Evolutionary conservation across 495 filamentous ascomycete species (phyloP).

Genomic region (Penicillium nucicola): DNA sequence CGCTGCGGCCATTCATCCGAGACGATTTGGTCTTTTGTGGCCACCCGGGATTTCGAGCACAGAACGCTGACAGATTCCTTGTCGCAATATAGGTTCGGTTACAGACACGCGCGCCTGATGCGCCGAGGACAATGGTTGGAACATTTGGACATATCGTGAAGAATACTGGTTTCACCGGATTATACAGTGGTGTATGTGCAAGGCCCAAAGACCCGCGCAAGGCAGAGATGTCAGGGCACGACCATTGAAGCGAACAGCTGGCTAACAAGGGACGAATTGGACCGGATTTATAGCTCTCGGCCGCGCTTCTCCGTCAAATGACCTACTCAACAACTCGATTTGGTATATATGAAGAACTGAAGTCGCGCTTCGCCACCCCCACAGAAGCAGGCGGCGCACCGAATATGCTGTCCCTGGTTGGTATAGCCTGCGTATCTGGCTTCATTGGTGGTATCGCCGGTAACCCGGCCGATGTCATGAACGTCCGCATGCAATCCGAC

Average conservation of each 20-base stretch:
- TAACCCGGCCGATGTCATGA: slow-evolving; percentile 92
- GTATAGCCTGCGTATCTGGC: slow-evolving; percentile 77
- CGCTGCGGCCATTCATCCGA: slow-evolving; percentile 7
- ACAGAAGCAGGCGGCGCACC: slow-evolving; percentile 38
- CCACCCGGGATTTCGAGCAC: neutral
- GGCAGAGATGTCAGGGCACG: neutral
- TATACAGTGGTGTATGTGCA: slow-evolving; percentile 72
- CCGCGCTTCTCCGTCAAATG: slow-evolving; percentile 83
- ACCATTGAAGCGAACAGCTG: neutral
- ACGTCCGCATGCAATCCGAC: slow-evolving; percentile 98
- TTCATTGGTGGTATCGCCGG: slow-evolving; percentile 87
- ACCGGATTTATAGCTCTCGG: slow-evolving; percentile 62
- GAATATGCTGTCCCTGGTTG: slow-evolving; percentile 68
- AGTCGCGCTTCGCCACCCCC: slow-evolving; percentile 55
- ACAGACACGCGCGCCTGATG: slow-evolving; percentile 70
- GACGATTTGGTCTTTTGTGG: neutral
- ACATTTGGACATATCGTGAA: slow-evolving; percentile 76
- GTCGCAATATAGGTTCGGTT: slow-evolving; percentile 66
- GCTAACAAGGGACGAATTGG: slow-evolving; percentile 11
- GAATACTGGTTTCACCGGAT: slow-evolving; percentile 62
- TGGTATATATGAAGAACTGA: slow-evolving; percentile 92
- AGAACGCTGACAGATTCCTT: slow-evolving; percentile 13
- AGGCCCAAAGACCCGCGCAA: neutral
- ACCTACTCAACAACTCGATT: slow-evolving; percentile 93
- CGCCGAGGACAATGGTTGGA: slow-evolving; percentile 70